Evolutionary conservation across 2,329 filamentous ascomycete genomes (phyloP).

Genomic region (Trichoderma atroviride): DNA sequence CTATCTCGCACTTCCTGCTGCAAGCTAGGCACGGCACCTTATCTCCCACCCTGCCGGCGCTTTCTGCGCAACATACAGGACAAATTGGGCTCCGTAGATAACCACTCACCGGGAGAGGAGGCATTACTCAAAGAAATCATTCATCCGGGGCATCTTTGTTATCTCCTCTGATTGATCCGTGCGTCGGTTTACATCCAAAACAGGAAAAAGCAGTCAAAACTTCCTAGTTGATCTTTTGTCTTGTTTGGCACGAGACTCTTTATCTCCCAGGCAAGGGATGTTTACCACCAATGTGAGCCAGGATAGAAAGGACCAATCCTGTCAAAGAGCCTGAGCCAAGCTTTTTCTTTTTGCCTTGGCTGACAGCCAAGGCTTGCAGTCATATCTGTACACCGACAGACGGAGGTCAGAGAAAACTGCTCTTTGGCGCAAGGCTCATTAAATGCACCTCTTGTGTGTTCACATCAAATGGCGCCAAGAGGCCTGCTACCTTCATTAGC

Average conservation of each 20-base stretch:
- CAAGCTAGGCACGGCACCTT: slow-evolving; percentile 24
- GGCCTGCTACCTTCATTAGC: background rate
- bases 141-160: slow-evolving; percentile 10
- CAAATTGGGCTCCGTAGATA: slow-evolving; percentile 11
- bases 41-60: slow-evolving; percentile 21
- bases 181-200: background rate
- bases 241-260: background rate
- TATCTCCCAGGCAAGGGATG: background rate
- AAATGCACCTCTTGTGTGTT: slow-evolving; percentile 9
- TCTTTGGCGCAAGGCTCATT: background rate
- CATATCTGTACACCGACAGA: background rate
- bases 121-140: slow-evolving; percentile 19
- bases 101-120: background rate
- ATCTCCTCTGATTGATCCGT: slow-evolving; percentile 21
- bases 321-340: background rate
- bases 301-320: background rate
- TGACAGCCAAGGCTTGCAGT: background rate
- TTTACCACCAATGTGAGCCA: background rate
- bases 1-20: slow-evolving; percentile 4
- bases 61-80: slow-evolving; percentile 6
- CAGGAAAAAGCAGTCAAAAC: background rate
- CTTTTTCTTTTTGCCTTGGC: background rate
- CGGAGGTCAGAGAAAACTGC: background rate
- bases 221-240: background rate
- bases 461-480: background rate